A percentile compares a stretch with the other conserved stretches of the same genome.
phyloP scores from a whole-genome alignment of 768 basidiomycete genomes.

The Holtermannia corniformis region DNA sequence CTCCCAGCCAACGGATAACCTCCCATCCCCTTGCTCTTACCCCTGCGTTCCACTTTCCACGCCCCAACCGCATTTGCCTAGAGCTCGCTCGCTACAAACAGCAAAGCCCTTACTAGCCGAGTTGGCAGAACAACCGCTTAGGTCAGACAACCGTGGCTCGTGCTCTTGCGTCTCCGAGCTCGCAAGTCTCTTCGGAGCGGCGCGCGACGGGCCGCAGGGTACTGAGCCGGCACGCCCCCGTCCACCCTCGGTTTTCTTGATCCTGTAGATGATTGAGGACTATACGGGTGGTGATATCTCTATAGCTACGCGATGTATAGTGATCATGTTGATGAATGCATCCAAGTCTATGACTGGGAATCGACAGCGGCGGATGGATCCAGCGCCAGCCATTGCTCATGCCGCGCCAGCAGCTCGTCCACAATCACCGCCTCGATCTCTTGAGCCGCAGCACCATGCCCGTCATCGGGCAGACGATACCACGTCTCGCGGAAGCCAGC shows the following conservation, averaged over 20 bases:
- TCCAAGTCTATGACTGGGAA: neutral
- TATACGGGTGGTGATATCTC: neutral
- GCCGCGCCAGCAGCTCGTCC: constrained; percentile 60
- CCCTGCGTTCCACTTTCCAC: too few species aligned
- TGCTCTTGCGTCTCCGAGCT: too few species aligned
- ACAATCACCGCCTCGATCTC: constrained; percentile 96
- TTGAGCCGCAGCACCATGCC: constrained; percentile 45
- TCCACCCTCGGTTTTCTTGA: neutral
- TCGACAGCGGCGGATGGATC: neutral
- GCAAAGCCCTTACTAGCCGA: neutral
- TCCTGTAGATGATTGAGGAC: neutral
- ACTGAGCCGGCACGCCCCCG: neutral
- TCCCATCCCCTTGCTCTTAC: too few species aligned
- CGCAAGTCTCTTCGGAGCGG: neutral
- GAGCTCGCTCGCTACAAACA: neutral
- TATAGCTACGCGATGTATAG: neutral
- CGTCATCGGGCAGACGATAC: constrained; percentile 31
- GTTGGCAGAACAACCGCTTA: neutral
- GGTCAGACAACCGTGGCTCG: neutral
- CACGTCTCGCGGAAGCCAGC: constrained; percentile 38
- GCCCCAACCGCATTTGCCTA: neutral
- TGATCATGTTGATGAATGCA: neutral
- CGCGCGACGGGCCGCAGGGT: too few species aligned
- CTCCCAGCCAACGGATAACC: too few species aligned
- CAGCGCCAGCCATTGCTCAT: constrained; percentile 53